These are phyloP conservation scores for Nidula niveotomentosa DNA, from an alignment of 1,284 basidiomycete genomes.

Conservation along the genomic window DNA sequence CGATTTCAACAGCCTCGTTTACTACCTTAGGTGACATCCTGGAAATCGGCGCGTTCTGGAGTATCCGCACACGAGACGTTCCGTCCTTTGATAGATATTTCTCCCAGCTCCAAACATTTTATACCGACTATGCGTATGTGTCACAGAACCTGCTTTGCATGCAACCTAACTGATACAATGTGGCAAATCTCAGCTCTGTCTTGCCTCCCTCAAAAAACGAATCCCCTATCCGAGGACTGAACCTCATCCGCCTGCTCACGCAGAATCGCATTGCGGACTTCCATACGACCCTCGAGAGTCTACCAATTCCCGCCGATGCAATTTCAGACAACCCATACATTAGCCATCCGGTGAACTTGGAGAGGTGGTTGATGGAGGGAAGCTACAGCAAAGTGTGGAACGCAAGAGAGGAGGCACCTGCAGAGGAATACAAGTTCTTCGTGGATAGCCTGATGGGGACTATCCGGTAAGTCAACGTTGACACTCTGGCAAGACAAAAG, in stretches of 20 bases:
- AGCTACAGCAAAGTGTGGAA: conserved; percentile 98
- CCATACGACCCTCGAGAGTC: conserved; percentile 98
- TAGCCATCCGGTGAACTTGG: conserved; percentile 86
- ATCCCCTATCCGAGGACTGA: conserved; percentile 88
- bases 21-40: conserved; percentile 78
- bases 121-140: conserved; percentile 79
- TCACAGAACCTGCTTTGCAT: neutral
- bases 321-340: conserved; percentile 79
- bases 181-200: conserved; percentile 45
- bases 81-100: conserved; percentile 96
- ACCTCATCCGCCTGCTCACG: conserved; percentile 92
- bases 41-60: conserved; percentile 94
- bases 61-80: conserved; percentile 86
- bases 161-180: too few relatives aligned
- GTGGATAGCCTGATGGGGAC: conserved; percentile 92
- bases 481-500: neutral
- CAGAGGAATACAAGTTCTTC: conserved; percentile 89
- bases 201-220: conserved; percentile 86
- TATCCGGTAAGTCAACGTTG: conserved; percentile 60
- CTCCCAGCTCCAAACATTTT: conserved; percentile 90
- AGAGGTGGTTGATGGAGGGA: conserved; percentile 99
- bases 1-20: conserved; percentile 1
- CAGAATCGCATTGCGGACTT: conserved; percentile 98
- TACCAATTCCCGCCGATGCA: conserved; percentile 74
- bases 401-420: conserved; percentile 84